Base-by-base conservation (phyloP, 495 filamentous ascomycete species). In the Cercophora sp. region DNA sequence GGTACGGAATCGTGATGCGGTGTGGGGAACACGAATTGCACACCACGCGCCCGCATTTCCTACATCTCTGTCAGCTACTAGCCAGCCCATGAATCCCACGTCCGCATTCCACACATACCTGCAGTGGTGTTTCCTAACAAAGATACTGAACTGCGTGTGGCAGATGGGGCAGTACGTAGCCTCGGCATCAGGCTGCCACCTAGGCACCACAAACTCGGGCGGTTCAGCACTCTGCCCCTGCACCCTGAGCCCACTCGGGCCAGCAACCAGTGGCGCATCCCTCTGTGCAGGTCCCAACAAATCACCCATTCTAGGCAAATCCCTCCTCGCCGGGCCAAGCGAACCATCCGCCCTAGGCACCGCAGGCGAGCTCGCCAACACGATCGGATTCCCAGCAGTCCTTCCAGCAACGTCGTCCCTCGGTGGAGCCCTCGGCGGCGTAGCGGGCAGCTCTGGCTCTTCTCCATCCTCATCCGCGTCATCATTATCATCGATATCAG, bases 11-110 rank as follows among this genome's bases (percentile, higher is more conserved):
- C 1, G 86, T 95, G 63, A 98, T 97, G 34, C 88, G 83, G 67
- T 97, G 92, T 4, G 94, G 93, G 3, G 94, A 97, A 69, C 93
- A 98, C 15, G 80, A 71, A 47, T 85, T 81, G 66, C 93, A 98
- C 11, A 98, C 94, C 1, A 98, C 94, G 24, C 91, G 79, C 5
- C 93, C 93, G 68, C 93, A 98, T 74, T 96, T 96, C 46, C 91
- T 90, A 32, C 9, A 25, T 25, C 11, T 29, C 13, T 41, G 36
- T 8, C 11, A 2, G 19, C 15, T 16, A 24, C 8, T 43, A 25
- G 10, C 18, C 22, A 8, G 5, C 25, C 45, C 4, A 15, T n/a
- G n/a, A n/a, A 10, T 25, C 13, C 20, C 19, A 25, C 13, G 15
- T 27, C 16, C 4, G 1, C 18, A 19, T 15, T 27, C 41, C 36